Evolutionary conservation across 352 stramenopile genomes (phyloP).

Genomic region (Phytopythium kandeliae): DNA sequence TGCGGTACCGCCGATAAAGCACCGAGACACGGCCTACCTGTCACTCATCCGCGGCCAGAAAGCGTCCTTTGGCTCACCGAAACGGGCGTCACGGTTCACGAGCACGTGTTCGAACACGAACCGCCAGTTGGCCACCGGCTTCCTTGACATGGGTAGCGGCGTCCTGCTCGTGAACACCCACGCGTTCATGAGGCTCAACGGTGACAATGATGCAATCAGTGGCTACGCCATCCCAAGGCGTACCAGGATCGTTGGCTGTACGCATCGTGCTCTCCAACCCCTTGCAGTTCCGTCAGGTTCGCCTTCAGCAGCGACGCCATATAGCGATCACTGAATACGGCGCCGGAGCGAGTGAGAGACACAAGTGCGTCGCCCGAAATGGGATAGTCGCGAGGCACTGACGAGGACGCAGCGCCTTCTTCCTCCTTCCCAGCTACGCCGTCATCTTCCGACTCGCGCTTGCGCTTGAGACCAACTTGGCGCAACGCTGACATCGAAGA

Average conservation of each 20-base stretch:
- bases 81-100: slow-evolving; percentile 6
- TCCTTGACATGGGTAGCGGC: slow-evolving; percentile 44
- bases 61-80: slow-evolving; percentile 2
- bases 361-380: slow-evolving; percentile 16
- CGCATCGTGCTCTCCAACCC: slow-evolving; percentile 11
- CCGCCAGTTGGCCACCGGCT: slow-evolving; percentile 63
- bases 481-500: slow-evolving; percentile 21
- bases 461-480: slow-evolving; percentile 30
- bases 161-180: slow-evolving; percentile 19
- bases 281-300: slow-evolving; percentile 44
- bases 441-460: slow-evolving; percentile 11
- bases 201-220: neutral
- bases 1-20: too few species aligned
- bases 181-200: neutral
- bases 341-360: slow-evolving; percentile 23
- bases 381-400: neutral
- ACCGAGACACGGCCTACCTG: too few species aligned
- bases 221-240: neutral
- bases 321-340: slow-evolving; percentile 34
- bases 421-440: slow-evolving; percentile 3
- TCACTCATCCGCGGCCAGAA: slow-evolving; percentile 28
- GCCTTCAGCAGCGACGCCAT: slow-evolving; percentile 36
- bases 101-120: slow-evolving; percentile 54
- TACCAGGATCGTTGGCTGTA: slow-evolving; percentile 48
- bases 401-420: neutral